Evolutionary conservation across 805 yeast species (phyloP), one percentile per base, ranked within the genome.

Genomic region (Lipomyces starkeyi): DNA sequence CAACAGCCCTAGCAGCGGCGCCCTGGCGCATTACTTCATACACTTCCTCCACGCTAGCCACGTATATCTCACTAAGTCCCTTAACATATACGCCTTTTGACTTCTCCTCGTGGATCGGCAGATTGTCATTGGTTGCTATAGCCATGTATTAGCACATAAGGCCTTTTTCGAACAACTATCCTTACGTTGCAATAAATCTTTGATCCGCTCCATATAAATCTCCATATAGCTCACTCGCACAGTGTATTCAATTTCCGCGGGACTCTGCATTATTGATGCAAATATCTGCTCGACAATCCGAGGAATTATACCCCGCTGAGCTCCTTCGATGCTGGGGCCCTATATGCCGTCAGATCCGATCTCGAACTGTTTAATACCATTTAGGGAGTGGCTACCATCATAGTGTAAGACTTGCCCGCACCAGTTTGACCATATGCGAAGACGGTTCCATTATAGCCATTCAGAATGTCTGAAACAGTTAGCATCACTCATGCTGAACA

Each of bases 401-500:
- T 88, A 2, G 94, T 88, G 74, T 85, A 85, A 0, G 93, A 85
- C 76, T 90, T 90, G 6, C 95, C 95, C 0, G 92, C 83, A 0
- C 92, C 91, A 0, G 91, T 87, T 74, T 89, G 94, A 9, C 96
- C 97, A 77, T 90, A 91, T 0, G 93, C 91, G 49, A 91, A 78
- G 0, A 91, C 86, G 0, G 94, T 86, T 25, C 93, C 91, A 75
- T 91, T 90, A 74, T 87, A 88, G 0, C 98, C 98, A 40, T 83
- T 81, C 66, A 89, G 83, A 37, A 91, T 81, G 69, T 90, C 94
- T 71, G 29, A 2, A 7, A 22, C 14, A 22, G 25, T 20, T 13
- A 58, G 53, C 8, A 52, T 34, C 49, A 6, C 62, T 5, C 11
- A 20, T 5, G 11, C 40, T 17, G 9, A 17, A 5, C 22, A 17